phyloP scores from a whole-genome alignment of 2,329 filamentous ascomycete species.

The Penicillium crustosum region DNA sequence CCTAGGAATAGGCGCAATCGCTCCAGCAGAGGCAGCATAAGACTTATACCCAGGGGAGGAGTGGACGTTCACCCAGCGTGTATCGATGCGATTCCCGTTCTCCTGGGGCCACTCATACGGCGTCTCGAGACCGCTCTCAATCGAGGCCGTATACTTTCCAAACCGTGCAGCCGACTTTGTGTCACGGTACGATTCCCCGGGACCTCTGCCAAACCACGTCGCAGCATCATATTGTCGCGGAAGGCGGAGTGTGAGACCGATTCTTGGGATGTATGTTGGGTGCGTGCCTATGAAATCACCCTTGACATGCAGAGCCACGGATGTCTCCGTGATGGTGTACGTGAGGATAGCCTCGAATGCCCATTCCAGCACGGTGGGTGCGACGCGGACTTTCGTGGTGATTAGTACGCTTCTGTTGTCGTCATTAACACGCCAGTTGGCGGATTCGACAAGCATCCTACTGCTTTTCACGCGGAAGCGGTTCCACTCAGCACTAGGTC shows the following conservation, averaged over 20 bases:
- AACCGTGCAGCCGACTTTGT: conserved; percentile 60
- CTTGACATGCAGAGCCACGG: conserved; percentile 45
- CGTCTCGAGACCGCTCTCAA: conserved; percentile 49
- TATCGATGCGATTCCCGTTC: conserved; percentile 62
- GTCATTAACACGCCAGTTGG: conserved; percentile 26
- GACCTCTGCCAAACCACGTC: conserved; percentile 64
- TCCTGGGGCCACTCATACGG: conserved; percentile 69
- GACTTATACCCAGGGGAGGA: not conserved
- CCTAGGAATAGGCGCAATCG: conserved; percentile 17
- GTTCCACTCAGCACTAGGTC: conserved; percentile 56
- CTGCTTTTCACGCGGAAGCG: conserved; percentile 40
- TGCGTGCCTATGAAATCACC: conserved; percentile 46
- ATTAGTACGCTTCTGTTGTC: conserved; percentile 33
- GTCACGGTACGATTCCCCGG: conserved; percentile 66
- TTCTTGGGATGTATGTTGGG: conserved; percentile 51
- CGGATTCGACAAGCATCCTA: conserved; percentile 40
- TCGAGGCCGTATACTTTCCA: conserved; percentile 51
- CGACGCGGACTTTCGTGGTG: conserved; percentile 51
- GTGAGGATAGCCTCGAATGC: conserved; percentile 50
- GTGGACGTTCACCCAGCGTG: conserved; percentile 53
- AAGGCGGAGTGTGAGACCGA: conserved; percentile 60
- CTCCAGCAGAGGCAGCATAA: not conserved
- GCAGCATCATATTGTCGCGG: conserved; percentile 49
- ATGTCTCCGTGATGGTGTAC: conserved; percentile 51
- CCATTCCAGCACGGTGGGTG: conserved; percentile 64